Evolutionary conservation across 768 basidiomycete genomes (phyloP).

Genomic region (Hygrocybe punicea): DNA sequence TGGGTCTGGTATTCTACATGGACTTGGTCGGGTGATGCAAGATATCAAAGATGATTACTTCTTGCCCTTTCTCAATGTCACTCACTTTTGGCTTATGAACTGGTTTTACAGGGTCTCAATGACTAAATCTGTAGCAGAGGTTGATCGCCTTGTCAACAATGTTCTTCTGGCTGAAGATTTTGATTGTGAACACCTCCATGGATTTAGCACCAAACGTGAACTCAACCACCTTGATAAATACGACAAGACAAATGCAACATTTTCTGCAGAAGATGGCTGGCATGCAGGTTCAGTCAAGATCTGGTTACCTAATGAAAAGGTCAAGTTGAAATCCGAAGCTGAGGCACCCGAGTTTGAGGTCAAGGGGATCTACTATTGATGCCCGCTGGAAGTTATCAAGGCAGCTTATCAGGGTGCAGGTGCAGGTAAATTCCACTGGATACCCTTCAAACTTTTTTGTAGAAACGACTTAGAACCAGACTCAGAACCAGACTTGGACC

Average conservation of each 20-base stretch:
- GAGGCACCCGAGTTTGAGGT: conserved; percentile 17
- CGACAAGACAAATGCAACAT: conserved; percentile 4
- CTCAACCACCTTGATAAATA: conserved; percentile 12
- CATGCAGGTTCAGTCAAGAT: conserved; percentile 21
- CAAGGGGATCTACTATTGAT: conserved; percentile 19
- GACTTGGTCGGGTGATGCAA: no score
- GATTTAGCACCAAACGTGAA: conserved; percentile 19
- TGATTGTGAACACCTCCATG: conserved; percentile 10
- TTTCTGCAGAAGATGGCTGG: conserved; percentile 20
- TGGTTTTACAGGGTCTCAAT: conserved; percentile 31
- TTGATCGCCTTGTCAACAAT: conserved; percentile 26
- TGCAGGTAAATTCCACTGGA: conserved; percentile 13
- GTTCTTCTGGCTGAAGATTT: conserved; percentile 14
- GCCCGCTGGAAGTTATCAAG: conserved; percentile 15
- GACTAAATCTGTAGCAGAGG: conserved; percentile 26
- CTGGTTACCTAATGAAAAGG: conserved; percentile 18
- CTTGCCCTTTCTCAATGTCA: conserved; percentile 22
- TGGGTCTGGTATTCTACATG: no score
- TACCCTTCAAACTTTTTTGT: conserved; percentile 12
- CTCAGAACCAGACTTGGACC: no score
- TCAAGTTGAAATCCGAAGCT: conserved; percentile 12
- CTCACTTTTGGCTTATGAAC: conserved; percentile 24
- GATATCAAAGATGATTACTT: conserved; percentile 1
- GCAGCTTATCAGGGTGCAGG: conserved; percentile 1
- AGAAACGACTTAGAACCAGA: conserved; percentile 8